Evolutionary conservation across 2,329 filamentous ascomycete genomes (phyloP).

Genomic region (Neofusicoccum laricinum): DNA sequence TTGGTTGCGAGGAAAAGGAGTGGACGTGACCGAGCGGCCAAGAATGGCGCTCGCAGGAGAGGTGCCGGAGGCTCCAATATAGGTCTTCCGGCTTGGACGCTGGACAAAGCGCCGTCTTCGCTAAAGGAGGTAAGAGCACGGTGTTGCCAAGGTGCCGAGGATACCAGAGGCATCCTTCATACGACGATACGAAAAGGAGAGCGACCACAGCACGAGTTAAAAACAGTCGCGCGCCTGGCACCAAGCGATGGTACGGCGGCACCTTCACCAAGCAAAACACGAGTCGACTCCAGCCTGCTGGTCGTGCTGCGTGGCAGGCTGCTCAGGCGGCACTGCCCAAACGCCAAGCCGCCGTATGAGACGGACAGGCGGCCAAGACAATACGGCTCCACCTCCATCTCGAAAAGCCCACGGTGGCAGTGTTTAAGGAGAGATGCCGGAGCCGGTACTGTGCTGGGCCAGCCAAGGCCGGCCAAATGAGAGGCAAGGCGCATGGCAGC

Average conservation of each 20-base stretch:
- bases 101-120: slow-evolving; percentile 1
- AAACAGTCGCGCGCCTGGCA: neutral
- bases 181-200: neutral
- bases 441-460: neutral
- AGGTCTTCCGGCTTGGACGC: neutral
- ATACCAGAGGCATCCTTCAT: neutral
- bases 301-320: neutral
- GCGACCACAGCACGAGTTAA: neutral
- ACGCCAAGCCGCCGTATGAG: neutral
- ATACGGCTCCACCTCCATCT: neutral
- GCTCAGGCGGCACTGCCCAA: neutral
- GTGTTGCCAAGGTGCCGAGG: slow-evolving; percentile 12
- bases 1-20: neutral
- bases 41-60: neutral
- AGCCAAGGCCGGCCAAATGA: slow-evolving; percentile 10
- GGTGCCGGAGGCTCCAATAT: neutral
- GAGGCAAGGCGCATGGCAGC: neutral
- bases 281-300: neutral
- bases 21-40: neutral
- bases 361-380: neutral
- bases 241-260: neutral
- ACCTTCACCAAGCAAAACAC: neutral
- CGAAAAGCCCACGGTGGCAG: no score
- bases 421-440: neutral
- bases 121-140: slow-evolving; percentile 13